These are phyloP conservation scores for Nicotiana attenuata DNA, from an alignment of 257 asterid genomes.

Conservation along the genomic window DNA sequence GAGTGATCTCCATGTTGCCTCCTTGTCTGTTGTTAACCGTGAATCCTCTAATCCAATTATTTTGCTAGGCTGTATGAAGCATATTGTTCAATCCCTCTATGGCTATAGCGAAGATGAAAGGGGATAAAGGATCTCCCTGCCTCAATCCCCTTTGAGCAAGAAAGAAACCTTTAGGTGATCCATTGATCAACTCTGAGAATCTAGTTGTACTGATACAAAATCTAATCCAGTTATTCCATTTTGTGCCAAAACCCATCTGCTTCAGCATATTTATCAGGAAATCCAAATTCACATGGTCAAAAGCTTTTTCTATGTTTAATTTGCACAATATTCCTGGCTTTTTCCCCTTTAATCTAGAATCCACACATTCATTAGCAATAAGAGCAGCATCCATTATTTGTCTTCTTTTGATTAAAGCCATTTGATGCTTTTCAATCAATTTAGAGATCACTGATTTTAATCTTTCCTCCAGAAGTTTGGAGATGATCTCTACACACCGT, in stretches of 20 bases:
- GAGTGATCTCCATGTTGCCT: neutral
- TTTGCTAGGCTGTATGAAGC: neutral
- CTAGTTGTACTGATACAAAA: neutral
- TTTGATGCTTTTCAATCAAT: neutral
- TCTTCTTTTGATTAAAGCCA: neutral
- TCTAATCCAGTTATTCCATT: neutral
- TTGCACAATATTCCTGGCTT: neutral
- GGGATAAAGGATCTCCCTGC: neutral
- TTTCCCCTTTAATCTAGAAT: neutral
- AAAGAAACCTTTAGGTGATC: neutral
- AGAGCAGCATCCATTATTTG: neutral
- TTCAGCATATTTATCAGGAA: neutral
- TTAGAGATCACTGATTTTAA: no score
- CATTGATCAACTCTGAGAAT: neutral
- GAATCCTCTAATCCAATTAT: neutral
- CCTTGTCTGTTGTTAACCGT: neutral
- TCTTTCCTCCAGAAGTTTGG: neutral
- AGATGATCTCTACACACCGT: neutral
- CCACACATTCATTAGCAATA: neutral
- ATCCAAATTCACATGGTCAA: neutral
- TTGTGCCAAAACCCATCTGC: neutral
- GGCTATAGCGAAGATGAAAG: neutral
- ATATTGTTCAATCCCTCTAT: neutral
- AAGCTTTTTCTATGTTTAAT: neutral
- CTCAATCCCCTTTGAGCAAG: neutral